These are phyloP conservation scores for Thelephora ganbajun DNA, from an alignment of 768 basidiomycete species.

Conservation along the genomic window DNA sequence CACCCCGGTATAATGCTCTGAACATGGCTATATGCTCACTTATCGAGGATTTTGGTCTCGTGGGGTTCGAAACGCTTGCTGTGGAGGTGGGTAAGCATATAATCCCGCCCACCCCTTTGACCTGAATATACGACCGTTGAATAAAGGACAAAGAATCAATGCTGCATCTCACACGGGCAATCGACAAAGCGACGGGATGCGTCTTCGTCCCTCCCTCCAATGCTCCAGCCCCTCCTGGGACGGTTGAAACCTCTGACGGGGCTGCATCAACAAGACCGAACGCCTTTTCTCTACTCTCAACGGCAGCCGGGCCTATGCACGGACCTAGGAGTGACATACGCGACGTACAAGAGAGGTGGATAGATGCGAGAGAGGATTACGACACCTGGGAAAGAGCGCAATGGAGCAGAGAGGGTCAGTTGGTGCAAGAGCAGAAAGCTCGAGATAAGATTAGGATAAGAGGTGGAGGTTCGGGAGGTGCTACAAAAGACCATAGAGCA, in stretches of 20 bases:
- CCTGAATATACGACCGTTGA: not conserved
- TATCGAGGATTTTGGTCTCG: constrained; percentile 87
- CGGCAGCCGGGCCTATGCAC: constrained; percentile 39
- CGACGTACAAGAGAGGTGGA: constrained; percentile 88
- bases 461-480: not conserved
- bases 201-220: constrained; percentile 57
- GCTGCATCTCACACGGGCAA: constrained; percentile 68
- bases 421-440: constrained; percentile 28
- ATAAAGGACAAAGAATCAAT: constrained; percentile 88
- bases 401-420: constrained; percentile 67
- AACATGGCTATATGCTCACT: constrained; percentile 86
- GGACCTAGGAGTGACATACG: constrained; percentile 40
- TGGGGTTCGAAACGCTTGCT: constrained; percentile 93
- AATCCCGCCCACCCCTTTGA: not conserved
- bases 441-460: constrained; percentile 14
- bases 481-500: no score
- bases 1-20: constrained; percentile 60
- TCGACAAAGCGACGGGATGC: constrained; percentile 90
- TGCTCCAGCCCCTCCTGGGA: constrained; percentile 17
- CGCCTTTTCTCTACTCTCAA: constrained; percentile 50
- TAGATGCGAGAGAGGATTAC: constrained; percentile 72
- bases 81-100: constrained; percentile 60
- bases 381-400: constrained; percentile 68
- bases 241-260: constrained; percentile 17
- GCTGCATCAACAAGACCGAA: constrained; percentile 43